A percentile compares a stretch with the other conserved stretches of the same genome.
Conservation (phyloP, 1,139 yeast genomes). For the Zygosaccharomyces sapae region DNA sequence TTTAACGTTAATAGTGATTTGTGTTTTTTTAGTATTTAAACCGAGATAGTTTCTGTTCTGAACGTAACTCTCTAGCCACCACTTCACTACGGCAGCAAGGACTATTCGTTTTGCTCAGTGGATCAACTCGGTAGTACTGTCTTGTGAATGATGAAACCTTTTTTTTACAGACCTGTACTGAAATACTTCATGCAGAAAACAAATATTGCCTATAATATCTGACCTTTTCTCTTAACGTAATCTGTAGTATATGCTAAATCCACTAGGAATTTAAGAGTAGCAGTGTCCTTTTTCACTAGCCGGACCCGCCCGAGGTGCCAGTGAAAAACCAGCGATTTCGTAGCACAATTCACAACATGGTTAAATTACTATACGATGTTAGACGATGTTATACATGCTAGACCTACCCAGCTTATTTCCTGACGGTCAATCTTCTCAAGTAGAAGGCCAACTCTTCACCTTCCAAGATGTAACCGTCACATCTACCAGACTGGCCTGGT, state of each 20-base stretch:
- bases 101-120: slow-evolving; percentile 15
- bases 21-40: slow-evolving; percentile 7
- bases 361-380: slow-evolving; percentile 15
- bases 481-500: slow-evolving; percentile 99
- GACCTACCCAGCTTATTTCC: slow-evolving; percentile 62
- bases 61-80: not conserved
- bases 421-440: slow-evolving; percentile 98
- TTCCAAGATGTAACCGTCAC: slow-evolving; percentile 99
- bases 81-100: not conserved
- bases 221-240: slow-evolving; percentile 8
- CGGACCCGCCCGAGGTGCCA: too few relatives aligned
- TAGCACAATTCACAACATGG: slow-evolving; percentile 14
- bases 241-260: too few relatives aligned
- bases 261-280: too few relatives aligned
- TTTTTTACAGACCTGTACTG: slow-evolving; percentile 47
- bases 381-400: slow-evolving; percentile 17
- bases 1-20: slow-evolving; percentile 14
- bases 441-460: slow-evolving; percentile 99
- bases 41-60: not conserved
- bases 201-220: slow-evolving; percentile 37
- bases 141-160: slow-evolving; percentile 37
- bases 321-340: not conserved
- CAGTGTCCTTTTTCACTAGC: too few relatives aligned
- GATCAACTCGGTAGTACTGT: slow-evolving; percentile 9
- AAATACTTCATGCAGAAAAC: slow-evolving; percentile 37